Evolutionary conservation across 1,284 basidiomycete species (phyloP).

Genomic region (Heterobasidion occidentale): DNA sequence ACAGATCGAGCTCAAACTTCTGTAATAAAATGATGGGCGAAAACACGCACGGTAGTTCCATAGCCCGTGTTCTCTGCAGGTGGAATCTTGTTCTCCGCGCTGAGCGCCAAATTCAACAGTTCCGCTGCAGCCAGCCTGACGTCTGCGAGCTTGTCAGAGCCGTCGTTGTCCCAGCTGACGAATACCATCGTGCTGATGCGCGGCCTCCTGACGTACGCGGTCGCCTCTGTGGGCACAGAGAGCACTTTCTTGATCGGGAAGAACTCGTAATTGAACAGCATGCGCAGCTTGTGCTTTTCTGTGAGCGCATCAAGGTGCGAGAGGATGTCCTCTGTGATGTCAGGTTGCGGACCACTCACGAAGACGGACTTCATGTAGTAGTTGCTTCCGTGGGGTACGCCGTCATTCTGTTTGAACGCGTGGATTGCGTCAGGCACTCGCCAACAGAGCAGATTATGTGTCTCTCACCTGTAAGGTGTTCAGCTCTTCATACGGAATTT

Average conservation of each 20-base stretch:
- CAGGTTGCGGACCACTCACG: slow-evolving; percentile 2
- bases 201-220: slow-evolving; percentile 18
- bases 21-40: too few relatives aligned
- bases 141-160: slow-evolving; percentile 4
- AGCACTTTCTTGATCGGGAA: slow-evolving; percentile 29
- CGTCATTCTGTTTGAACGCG: slow-evolving; percentile 10
- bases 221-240: slow-evolving; percentile 25
- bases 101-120: slow-evolving; percentile 1
- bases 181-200: slow-evolving; percentile 1
- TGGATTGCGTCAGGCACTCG: neutral
- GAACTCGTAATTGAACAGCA: slow-evolving; percentile 30
- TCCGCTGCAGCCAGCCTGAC: slow-evolving; percentile 1
- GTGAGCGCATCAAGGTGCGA: slow-evolving; percentile 2
- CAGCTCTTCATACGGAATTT: slow-evolving; percentile 37
- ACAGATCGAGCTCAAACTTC: slow-evolving; percentile 2
- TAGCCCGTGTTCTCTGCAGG: slow-evolving; percentile 13
- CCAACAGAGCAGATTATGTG: too few relatives aligned
- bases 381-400: slow-evolving; percentile 11
- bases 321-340: slow-evolving; percentile 1
- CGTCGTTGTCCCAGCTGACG: slow-evolving; percentile 4
- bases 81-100: slow-evolving; percentile 4
- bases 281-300: neutral
- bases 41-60: slow-evolving; percentile 19
- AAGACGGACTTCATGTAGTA: slow-evolving; percentile 16
- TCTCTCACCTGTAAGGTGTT: slow-evolving; percentile 22